Evolutionary conservation across 2,329 filamentous ascomycete species (phyloP).

Genomic region (Aspergillus brasiliensis): DNA sequence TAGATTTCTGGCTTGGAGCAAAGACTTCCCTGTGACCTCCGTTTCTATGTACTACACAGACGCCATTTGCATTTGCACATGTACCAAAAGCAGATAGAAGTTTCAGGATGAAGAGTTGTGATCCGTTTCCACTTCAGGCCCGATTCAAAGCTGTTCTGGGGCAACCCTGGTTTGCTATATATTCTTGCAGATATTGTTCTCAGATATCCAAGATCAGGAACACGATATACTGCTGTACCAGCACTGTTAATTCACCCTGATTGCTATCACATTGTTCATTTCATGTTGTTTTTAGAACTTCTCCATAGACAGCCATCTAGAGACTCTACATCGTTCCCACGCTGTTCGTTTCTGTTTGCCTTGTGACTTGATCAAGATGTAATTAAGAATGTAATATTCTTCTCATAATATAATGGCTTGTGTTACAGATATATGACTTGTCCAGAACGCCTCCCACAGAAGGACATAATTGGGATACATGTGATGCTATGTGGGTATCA

Average conservation of each 20-base stretch:
- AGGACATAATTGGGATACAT: neutral
- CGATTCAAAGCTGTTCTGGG: neutral
- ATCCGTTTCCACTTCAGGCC: conserved; percentile 14
- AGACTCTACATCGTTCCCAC: neutral
- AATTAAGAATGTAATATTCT: neutral
- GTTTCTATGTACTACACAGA: conserved; percentile 12
- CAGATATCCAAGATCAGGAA: neutral
- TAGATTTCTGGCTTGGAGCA: conserved; percentile 13
- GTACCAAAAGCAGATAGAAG: conserved; percentile 28
- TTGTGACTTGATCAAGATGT: too few species aligned
- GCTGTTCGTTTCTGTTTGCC: neutral
- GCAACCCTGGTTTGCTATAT: conserved; percentile 6
- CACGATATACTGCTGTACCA: conserved; percentile 12
- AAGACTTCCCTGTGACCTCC: conserved; percentile 5
- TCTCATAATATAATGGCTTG: neutral
- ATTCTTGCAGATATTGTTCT: neutral
- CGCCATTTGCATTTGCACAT: conserved; percentile 18
- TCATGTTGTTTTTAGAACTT: neutral
- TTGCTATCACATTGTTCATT: neutral
- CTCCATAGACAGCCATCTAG: neutral
- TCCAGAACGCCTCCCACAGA: neutral
- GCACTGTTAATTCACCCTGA: conserved; percentile 2
- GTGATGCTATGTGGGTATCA: conserved; percentile 19
- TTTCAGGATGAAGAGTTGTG: conserved; percentile 7
- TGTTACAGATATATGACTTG: neutral